phyloP scores from a whole-genome alignment of 1,284 basidiomycete species.

The Apiotrichum laibachii region DNA sequence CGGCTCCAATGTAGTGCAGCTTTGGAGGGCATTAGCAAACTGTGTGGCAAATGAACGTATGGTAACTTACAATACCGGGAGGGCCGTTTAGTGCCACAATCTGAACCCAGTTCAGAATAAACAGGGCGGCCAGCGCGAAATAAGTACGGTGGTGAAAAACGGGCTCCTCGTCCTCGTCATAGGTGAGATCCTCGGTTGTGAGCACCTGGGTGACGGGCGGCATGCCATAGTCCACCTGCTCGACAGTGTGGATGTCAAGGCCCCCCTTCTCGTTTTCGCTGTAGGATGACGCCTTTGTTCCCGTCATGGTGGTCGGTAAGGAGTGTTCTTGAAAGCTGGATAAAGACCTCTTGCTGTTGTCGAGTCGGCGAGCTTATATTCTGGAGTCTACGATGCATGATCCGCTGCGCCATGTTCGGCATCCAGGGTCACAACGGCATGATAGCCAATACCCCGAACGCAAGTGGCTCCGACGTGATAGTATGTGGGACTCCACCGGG shows the following conservation, averaged over 20 bases:
- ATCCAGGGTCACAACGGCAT: neutral
- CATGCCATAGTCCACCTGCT: neutral
- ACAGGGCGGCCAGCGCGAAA: neutral
- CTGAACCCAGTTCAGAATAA: neutral
- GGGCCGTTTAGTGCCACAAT: neutral
- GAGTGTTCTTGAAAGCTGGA: neutral
- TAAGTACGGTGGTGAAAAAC: neutral
- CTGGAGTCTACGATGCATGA: no score
- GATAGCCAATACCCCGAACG: neutral
- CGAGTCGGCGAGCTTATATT: neutral
- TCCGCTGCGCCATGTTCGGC: neutral
- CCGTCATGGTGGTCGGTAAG: neutral
- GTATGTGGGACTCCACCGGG: neutral
- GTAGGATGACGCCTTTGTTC: neutral
- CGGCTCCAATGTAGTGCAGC: constrained; percentile 13
- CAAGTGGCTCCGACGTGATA: neutral
- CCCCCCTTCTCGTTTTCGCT: neutral
- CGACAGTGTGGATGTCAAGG: neutral
- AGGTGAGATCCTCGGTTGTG: neutral
- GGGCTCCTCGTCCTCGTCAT: constrained; percentile 3
- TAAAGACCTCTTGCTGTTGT: neutral
- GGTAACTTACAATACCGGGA: neutral
- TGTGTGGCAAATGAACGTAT: neutral
- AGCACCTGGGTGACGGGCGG: neutral
- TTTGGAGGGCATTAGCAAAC: neutral